Conservation (phyloP, 805 yeast genomes). For the Starmerella vitae region DNA sequence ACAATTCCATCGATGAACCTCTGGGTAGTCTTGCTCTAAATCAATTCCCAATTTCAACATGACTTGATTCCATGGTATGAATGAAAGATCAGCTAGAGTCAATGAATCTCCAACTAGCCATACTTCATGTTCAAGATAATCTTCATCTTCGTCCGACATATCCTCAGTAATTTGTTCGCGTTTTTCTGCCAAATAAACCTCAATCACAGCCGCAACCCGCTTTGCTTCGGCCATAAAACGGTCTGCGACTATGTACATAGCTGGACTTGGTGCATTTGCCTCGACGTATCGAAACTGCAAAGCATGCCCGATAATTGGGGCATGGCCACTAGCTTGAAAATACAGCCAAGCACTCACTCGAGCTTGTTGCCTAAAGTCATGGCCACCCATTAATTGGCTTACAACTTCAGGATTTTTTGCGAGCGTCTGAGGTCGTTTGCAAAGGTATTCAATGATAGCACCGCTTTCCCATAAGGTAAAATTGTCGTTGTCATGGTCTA, state of each 20-base stretch:
- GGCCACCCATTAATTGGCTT: conserved; percentile 54
- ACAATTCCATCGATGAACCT: conserved; percentile 91
- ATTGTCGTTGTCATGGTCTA: conserved; percentile 73
- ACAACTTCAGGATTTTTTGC: conserved; percentile 34
- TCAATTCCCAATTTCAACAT: conserved; percentile 86
- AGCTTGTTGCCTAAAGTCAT: conserved; percentile 62
- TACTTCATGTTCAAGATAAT: conserved; percentile 83
- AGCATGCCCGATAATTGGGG: conserved; percentile 98
- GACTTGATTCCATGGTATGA: conserved; percentile 95
- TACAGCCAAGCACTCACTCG: conserved; percentile 81
- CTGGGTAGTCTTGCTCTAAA: conserved; percentile 78
- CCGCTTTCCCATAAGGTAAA: conserved; percentile 91
- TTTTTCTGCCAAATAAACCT: conserved; percentile 87
- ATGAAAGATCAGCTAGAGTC: conserved; percentile 76
- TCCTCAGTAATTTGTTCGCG: conserved; percentile 85
- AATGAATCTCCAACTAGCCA: conserved; percentile 84
- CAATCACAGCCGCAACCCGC: conserved; percentile 84
- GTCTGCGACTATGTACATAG: conserved; percentile 70
- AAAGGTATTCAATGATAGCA: conserved; percentile 72
- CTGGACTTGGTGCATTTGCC: conserved; percentile 42
- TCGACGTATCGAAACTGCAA: conserved; percentile 87
- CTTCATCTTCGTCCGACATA: conserved; percentile 74
- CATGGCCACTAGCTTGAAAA: conserved; percentile 93
- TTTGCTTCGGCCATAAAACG: conserved; percentile 85
- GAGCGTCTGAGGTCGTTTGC: conserved; percentile 31